These are phyloP conservation scores for Phytophthora fragariaefolia DNA, from an alignment of 352 stramenopile species.

Conservation along the genomic window DNA sequence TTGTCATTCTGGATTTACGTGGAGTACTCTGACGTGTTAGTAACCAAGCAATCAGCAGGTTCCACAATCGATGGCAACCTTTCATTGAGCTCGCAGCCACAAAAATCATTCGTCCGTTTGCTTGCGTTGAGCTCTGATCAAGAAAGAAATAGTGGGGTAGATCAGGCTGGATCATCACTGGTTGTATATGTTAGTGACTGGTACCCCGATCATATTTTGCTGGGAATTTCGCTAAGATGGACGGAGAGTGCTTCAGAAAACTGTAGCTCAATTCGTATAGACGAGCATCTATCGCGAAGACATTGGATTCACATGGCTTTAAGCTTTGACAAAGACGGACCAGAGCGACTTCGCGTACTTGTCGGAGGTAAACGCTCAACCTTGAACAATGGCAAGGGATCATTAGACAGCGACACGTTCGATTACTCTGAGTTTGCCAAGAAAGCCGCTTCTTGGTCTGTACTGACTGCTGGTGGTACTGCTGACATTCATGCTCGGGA, in stretches of 20 bases:
- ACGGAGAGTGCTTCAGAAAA: not conserved
- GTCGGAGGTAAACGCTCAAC: slow-evolving; percentile 24
- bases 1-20: slow-evolving; percentile 35
- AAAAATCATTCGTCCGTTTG: slow-evolving; percentile 7
- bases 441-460: slow-evolving; percentile 20
- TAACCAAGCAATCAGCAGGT: not conserved
- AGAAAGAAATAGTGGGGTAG: not conserved
- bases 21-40: slow-evolving; percentile 14
- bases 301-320: slow-evolving; percentile 32
- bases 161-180: slow-evolving; percentile 12
- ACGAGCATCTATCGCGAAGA: slow-evolving; percentile 12
- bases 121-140: slow-evolving; percentile 14
- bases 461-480: slow-evolving; percentile 20
- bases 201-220: slow-evolving; percentile 16
- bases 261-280: slow-evolving; percentile 23
- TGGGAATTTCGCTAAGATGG: slow-evolving; percentile 21
- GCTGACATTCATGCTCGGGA: slow-evolving; percentile 1
- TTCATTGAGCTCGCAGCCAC: not conserved
- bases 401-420: not conserved
- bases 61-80: not conserved
- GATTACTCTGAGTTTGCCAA: slow-evolving; percentile 17
- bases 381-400: slow-evolving; percentile 9
- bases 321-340: slow-evolving; percentile 8
- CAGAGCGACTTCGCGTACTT: slow-evolving; percentile 23
- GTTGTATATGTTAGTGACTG: slow-evolving; percentile 25